Conservation (phyloP, 768 basidiomycete genomes). For the Leccinum subgranulosum region DNA sequence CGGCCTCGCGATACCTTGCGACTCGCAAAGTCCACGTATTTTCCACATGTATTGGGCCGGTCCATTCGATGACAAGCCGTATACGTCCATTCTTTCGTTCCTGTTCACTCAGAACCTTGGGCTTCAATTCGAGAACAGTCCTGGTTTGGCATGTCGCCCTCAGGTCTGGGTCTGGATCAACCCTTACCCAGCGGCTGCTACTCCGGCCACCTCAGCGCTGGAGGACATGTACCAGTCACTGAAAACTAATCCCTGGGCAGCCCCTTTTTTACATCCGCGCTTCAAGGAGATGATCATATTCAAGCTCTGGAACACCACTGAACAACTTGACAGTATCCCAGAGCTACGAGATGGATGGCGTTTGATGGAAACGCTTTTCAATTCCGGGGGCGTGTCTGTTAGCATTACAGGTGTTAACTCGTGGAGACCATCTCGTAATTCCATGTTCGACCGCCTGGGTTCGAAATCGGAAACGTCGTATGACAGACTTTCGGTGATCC, state of each 20-base stretch:
- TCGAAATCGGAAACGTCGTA: conserved; percentile 54
- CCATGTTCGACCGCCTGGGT: conserved; percentile 46
- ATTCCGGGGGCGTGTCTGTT: conserved; percentile 79
- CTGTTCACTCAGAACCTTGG: conserved; percentile 91
- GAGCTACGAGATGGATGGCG: conserved; percentile 92
- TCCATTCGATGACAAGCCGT: conserved; percentile 95
- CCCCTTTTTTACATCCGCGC: conserved; percentile 85
- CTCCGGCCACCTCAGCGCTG: conserved; percentile 75
- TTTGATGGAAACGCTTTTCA: conserved; percentile 73
- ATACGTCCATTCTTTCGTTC: conserved; percentile 88
- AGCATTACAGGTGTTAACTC: conserved; percentile 40
- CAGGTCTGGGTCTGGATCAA: conserved; percentile 98
- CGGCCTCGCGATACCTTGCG: conserved; percentile 52
- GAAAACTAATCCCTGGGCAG: conserved; percentile 82
- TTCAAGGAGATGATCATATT: conserved; percentile 90
- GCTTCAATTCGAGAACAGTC: conserved; percentile 50
- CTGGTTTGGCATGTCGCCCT: conserved; percentile 61
- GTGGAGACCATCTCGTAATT: conserved; percentile 8
- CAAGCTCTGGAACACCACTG: conserved; percentile 96
- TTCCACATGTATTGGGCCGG: conserved; percentile 99
- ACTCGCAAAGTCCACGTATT: conserved; percentile 70
- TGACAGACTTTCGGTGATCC: conserved; percentile 86
- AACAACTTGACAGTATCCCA: conserved; percentile 83
- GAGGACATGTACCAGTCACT: conserved; percentile 81
- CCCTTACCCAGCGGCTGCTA: conserved; percentile 82